Conservation (phyloP, 805 yeast species). For the Candida quercuum region DNA sequence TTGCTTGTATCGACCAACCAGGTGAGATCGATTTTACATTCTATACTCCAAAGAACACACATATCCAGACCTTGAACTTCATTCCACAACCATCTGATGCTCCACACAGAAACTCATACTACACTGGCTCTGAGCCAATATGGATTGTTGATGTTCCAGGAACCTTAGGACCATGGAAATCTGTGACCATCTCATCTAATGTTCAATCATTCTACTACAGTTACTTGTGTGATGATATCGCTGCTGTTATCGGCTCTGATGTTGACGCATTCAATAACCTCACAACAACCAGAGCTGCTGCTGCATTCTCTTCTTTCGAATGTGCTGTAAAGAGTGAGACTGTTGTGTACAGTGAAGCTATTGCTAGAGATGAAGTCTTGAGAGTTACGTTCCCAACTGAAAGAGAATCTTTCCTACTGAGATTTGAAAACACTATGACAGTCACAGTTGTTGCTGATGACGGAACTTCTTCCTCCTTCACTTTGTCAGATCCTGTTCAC, state of each 20-base stretch:
- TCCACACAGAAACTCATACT: conserved; percentile 4
- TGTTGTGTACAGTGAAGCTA: neutral
- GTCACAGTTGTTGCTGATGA: neutral
- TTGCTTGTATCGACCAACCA: neutral
- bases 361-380: neutral
- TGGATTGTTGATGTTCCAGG: conserved; percentile 9
- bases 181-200: neutral
- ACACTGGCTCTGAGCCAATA: conserved; percentile 2
- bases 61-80: conserved; percentile 1
- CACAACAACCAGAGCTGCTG: conserved; percentile 1
- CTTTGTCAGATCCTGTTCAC: neutral
- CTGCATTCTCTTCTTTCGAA: neutral
- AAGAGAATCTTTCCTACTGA: neutral
- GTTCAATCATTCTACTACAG: conserved; percentile 2
- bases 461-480: neutral
- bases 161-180: conserved; percentile 6
- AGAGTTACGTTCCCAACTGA: conserved; percentile 1
- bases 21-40: conserved; percentile 2
- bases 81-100: conserved; percentile 3
- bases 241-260: conserved; percentile 1
- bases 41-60: conserved; percentile 2
- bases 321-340: neutral
- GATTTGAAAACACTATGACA: neutral
- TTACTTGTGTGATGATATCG: conserved; percentile 1
- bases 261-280: conserved; percentile 4